phyloP scores from a whole-genome alignment of 306 rosid species.

The Comarum palustre region DNA sequence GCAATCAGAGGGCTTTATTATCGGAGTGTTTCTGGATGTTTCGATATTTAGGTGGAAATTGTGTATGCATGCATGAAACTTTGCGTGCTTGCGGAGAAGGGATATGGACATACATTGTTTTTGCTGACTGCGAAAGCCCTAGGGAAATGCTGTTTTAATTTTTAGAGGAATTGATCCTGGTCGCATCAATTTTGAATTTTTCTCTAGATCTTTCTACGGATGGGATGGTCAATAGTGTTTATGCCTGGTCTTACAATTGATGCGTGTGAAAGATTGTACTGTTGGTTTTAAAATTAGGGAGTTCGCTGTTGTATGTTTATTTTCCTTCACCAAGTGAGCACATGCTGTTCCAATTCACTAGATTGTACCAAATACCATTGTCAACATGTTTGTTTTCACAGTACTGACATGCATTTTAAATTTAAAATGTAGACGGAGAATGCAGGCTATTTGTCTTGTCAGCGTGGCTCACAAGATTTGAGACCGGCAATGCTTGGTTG shows the following conservation, averaged over 20 bases:
- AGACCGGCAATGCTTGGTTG: slow-evolving; percentile 25
- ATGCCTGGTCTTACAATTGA: not conserved
- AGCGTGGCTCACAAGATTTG: slow-evolving; percentile 24
- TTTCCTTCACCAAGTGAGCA: not conserved
- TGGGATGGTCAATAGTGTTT: not conserved
- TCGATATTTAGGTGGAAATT: not conserved
- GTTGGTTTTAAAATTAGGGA: not conserved
- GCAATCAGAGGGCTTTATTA: not conserved
- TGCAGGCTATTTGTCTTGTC: slow-evolving; percentile 15
- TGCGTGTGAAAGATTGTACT: not conserved
- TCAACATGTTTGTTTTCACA: not conserved
- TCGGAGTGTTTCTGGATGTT: not conserved
- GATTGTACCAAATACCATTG: not conserved
- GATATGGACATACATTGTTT: not conserved
- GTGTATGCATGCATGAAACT: not conserved
- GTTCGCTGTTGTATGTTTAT: not conserved
- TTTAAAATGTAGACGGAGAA: slow-evolving; percentile 19
- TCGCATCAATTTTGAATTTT: not conserved
- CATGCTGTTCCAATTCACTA: not conserved
- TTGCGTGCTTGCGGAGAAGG: not conserved
- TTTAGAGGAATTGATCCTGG: not conserved
- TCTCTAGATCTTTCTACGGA: not conserved
- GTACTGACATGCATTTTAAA: not conserved
- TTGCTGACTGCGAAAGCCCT: not conserved
- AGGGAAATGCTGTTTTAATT: not conserved